Percentiles rank a stretch among this genome's conserved stretches.
phyloP scores from a whole-genome alignment of 2,329 filamentous ascomycete species.

The Piedraia hortae region DNA sequence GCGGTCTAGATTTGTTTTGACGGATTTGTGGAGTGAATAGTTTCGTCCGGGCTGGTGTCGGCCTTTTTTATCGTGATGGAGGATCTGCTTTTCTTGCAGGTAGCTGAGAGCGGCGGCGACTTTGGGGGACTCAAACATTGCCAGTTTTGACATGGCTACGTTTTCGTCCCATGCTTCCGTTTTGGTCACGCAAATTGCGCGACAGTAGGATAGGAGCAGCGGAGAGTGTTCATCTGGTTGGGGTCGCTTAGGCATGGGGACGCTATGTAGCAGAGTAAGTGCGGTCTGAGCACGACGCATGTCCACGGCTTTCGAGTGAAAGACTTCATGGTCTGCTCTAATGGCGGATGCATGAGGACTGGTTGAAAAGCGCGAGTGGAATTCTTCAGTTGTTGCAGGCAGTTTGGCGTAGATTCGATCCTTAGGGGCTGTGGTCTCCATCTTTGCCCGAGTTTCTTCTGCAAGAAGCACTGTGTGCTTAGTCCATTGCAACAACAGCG shows the following conservation, averaged over 20 bases:
- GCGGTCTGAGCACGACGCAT: too few species aligned
- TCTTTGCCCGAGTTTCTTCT: too few species aligned
- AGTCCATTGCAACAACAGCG: slow-evolving; percentile 36
- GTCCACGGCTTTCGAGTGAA: too few species aligned
- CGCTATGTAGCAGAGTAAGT: too few species aligned
- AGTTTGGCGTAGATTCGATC: too few species aligned
- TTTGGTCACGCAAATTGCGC: slow-evolving; percentile 18
- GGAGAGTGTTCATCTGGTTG: too few species aligned
- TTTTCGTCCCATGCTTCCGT: slow-evolving; percentile 14
- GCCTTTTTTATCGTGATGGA: slow-evolving; percentile 33
- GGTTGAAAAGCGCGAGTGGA: too few species aligned
- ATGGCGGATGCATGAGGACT: too few species aligned
- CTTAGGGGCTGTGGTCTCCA: too few species aligned
- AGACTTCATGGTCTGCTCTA: too few species aligned
- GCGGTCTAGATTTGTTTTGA: slow-evolving; percentile 29
- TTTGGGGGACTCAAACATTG: slow-evolving; percentile 9
- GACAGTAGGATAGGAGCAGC: slow-evolving; percentile 19
- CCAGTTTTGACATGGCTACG: slow-evolving; percentile 16
- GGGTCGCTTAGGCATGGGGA: too few species aligned
- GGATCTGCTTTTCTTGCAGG: slow-evolving; percentile 24
- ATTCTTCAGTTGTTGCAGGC: too few species aligned
- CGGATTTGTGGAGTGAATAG: slow-evolving; percentile 34
- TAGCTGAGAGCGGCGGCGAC: slow-evolving; percentile 25
- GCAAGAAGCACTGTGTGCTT: slow-evolving; percentile 13
- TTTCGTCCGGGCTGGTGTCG: slow-evolving; percentile 31